Base-by-base conservation (phyloP, 257 asterid genomes). In the Petrea volubilis region DNA sequence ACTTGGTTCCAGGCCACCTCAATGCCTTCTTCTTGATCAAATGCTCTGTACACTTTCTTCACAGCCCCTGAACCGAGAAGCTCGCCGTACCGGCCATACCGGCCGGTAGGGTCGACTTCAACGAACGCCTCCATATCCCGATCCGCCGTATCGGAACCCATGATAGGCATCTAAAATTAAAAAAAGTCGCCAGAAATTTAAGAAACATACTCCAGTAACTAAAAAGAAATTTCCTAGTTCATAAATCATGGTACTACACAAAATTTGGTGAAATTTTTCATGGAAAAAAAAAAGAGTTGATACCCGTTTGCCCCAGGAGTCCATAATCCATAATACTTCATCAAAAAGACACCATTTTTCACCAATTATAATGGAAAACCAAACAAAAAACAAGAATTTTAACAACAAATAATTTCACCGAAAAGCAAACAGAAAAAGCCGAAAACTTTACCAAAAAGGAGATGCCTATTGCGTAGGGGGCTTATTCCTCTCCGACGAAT, bases 1-100 rank as follows among this genome's bases (percentile, higher is more conserved):
- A 91, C 97, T 68, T 86, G 95, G 76, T 91, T 91, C 97, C 97
- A 91, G 2, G 97, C 97, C 56, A 91, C 96, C 82, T 91, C 97
- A 33, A 89, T 87, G 5, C 97, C 97, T 77, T 91, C 93, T 76
- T 89, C 96, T 56, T 89, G 96, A 72, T 91, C 97, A 29, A 91
- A 91, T 4, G 93, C 97, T 36, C 97, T 74, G 64, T 91, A 89
- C 60, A 91, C 97, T 52, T 81, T 91, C 77, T 91, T 91, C 67
- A 89, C 86, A 0, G 97, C 88, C 21, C 97, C 96, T 0, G 80
- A 68, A 2, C 97, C 97, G 0, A 91, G 81, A 29, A 91, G 87
- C 85, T 91, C 97, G 6, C 18, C 67, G 38, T 91, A 91, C 18
- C 97, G 90, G n/a, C 97, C 97, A 24, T 87, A 91, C 17, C 97